Evolutionary conservation across 192 early-diverging fungal genomes (phyloP).

Genomic region (Piromyces finnis): DNA sequence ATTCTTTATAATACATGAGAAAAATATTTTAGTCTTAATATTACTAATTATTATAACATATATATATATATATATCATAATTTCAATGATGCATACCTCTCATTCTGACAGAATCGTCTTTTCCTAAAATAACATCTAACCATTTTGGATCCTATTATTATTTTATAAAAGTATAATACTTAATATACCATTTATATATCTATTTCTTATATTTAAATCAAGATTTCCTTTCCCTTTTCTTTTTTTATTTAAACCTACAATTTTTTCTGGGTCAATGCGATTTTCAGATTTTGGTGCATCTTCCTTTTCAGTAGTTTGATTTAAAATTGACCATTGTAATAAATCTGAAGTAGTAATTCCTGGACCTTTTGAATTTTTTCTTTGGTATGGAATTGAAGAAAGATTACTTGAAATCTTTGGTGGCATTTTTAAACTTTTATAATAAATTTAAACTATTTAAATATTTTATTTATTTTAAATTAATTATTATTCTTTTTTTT

Average conservation of each 20-base stretch:
- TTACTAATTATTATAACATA: no score
- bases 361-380: neutral
- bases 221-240: neutral
- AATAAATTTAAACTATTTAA: neutral
- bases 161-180: no score
- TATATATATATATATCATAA: no score
- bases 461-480: neutral
- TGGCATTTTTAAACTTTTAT: neutral
- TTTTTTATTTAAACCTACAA: neutral
- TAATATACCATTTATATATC: no score
- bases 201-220: no score
- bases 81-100: constrained; percentile 15
- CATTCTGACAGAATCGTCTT: constrained; percentile 74
- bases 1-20: constrained; percentile 30
- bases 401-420: neutral
- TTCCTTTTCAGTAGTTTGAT: constrained; percentile 52
- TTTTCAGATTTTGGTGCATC: constrained; percentile 24
- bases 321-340: constrained; percentile 67
- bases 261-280: neutral
- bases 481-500: no score
- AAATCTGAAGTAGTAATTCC: constrained; percentile 25
- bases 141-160: constrained; percentile 68
- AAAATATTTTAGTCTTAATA: no score
- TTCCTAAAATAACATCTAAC: constrained; percentile 84
- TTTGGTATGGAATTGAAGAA: neutral